These are phyloP conservation scores for Mycothermus thermophilus DNA, from an alignment of 495 filamentous ascomycete genomes.

Conservation along the genomic window DNA sequence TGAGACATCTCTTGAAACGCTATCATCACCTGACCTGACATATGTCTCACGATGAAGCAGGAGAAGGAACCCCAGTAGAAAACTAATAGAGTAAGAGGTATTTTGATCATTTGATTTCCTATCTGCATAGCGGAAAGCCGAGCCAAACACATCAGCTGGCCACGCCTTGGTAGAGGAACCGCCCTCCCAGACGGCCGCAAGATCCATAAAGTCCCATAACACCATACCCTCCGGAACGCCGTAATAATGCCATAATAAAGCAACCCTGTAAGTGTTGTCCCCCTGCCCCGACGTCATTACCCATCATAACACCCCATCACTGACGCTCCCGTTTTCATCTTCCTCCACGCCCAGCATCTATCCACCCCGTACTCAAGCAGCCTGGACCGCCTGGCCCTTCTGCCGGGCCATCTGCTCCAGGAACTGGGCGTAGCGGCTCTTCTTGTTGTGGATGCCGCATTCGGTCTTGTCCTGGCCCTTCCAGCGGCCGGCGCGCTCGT, in stretches of 20 bases:
- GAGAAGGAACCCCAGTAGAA: no score
- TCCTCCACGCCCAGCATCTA: neutral
- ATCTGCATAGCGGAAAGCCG: no score
- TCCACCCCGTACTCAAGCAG: no score
- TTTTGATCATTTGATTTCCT: no score
- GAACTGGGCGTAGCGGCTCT: constrained; percentile 79
- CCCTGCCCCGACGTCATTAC: neutral
- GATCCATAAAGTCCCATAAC: constrained; percentile 3
- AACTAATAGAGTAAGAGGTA: no score
- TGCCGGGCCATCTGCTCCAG: constrained; percentile 63
- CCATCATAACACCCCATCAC: constrained; percentile 1
- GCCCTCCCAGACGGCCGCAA: neutral
- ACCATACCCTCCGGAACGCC: constrained; percentile 3
- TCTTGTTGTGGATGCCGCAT: constrained; percentile 96
- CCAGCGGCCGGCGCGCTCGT: constrained; percentile 95
- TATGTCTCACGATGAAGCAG: no score
- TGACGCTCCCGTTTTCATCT: constrained; percentile 1
- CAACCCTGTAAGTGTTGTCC: neutral
- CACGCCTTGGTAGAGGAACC: no score
- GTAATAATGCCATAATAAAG: constrained; percentile 7
- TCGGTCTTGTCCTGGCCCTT: constrained; percentile 90
- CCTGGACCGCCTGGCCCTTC: constrained; percentile 7
- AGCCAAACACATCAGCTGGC: no score
- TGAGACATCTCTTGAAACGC: no score
- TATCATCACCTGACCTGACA: no score